Conservation (phyloP, 305 asterid species). For the Fraxinus xanthoxyloides region DNA sequence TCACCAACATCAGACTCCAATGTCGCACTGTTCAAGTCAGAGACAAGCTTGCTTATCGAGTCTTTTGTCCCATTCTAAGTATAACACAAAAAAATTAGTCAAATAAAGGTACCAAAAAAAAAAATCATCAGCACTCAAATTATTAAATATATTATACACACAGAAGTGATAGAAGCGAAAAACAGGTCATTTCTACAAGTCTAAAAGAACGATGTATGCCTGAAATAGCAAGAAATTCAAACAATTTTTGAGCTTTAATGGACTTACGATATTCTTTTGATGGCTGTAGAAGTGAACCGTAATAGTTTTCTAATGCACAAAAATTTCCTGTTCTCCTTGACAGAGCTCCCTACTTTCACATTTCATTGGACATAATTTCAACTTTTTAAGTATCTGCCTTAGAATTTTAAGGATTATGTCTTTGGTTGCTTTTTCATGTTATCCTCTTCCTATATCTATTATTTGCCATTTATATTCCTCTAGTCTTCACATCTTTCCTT, state of each 20-base stretch:
- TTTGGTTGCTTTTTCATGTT: neutral
- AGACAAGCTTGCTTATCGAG: constrained; percentile 74
- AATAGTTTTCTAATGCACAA: neutral
- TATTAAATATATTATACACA: neutral
- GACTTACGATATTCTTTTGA: neutral
- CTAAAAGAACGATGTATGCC: neutral
- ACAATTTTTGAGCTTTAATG: neutral
- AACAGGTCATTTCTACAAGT: neutral
- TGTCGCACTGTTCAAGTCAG: constrained; percentile 76
- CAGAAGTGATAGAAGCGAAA: neutral
- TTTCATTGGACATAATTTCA: neutral
- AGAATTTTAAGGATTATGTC: neutral
- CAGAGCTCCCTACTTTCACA: neutral
- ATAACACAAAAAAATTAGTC: constrained; percentile 10
- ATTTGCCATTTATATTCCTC: neutral
- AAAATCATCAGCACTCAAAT: neutral
- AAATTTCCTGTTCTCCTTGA: neutral
- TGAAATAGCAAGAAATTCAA: neutral
- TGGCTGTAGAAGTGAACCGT: neutral
- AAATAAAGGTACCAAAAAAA: constrained; percentile 14
- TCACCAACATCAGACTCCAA: constrained; percentile 95
- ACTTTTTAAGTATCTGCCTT: neutral
- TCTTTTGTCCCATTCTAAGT: constrained; percentile 85
- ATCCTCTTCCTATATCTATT: neutral
- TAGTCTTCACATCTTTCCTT: neutral